Percentiles rank a stretch among this genome's conserved stretches.
These are phyloP conservation scores for Simmondsia chinensis DNA, from an alignment of 148 eudicot species.

Conservation along the genomic window DNA sequence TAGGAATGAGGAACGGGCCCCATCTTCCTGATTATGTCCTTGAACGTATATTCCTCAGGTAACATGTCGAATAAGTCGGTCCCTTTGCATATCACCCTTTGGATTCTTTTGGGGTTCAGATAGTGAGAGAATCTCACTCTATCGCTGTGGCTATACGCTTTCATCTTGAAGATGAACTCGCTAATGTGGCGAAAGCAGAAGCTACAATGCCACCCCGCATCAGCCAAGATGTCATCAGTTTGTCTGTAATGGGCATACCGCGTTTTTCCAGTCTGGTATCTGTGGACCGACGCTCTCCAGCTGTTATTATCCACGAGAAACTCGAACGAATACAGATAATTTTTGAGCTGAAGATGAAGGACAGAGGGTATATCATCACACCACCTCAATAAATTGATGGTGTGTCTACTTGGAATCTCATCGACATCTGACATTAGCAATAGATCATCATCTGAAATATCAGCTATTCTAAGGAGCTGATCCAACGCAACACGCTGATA, in stretches of 20 bases:
- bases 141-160: constrained; percentile 72
- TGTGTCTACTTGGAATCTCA: constrained; percentile 76
- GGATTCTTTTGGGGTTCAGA: constrained; percentile 55
- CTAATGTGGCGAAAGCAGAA: constrained; percentile 60
- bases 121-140: constrained; percentile 65
- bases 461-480: constrained; percentile 54
- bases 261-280: constrained; percentile 53
- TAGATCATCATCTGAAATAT: constrained; percentile 63
- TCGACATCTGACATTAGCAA: constrained; percentile 80
- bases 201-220: constrained; percentile 89
- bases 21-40: constrained; percentile 67
- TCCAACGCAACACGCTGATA: constrained; percentile 76
- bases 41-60: constrained; percentile 71
- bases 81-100: constrained; percentile 64
- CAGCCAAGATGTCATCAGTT: constrained; percentile 49
- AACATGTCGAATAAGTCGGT: constrained; percentile 68
- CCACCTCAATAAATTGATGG: constrained; percentile 78
- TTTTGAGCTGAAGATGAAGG: constrained; percentile 59
- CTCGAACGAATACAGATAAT: constrained; percentile 70
- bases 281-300: constrained; percentile 77
- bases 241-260: constrained; percentile 68
- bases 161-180: constrained; percentile 81
- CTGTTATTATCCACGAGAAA: constrained; percentile 55
- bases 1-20: constrained; percentile 75
- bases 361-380: constrained; percentile 61